A percentile compares a stretch with the other conserved stretches of the same genome.
Conservation (phyloP, 495 filamentous ascomycete species). For the Letharia lupina region DNA sequence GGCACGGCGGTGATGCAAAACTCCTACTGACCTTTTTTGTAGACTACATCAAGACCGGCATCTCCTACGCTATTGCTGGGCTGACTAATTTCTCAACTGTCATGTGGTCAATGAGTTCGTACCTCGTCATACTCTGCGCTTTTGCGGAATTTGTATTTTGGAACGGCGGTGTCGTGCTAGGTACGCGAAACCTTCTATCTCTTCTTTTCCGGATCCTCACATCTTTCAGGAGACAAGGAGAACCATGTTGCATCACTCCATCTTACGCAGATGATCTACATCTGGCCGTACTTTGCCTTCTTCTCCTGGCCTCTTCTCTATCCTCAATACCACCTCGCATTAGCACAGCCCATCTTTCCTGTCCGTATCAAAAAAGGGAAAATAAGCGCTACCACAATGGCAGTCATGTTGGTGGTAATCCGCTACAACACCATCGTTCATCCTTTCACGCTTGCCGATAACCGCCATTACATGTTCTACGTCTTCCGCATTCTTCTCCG, state of each 20-base stretch:
- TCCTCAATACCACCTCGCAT: conserved; percentile 39
- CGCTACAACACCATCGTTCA: conserved; percentile 88
- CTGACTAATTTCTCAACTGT: conserved; percentile 44
- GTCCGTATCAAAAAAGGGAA: conserved; percentile 33
- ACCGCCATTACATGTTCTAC: conserved; percentile 95
- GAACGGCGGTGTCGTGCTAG: conserved; percentile 89
- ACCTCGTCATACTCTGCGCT: conserved; percentile 53
- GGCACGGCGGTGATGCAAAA: neutral
- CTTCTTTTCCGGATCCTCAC: conserved; percentile 17
- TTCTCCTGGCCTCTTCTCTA: conserved; percentile 77
- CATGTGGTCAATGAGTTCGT: conserved; percentile 49
- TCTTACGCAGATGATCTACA: conserved; percentile 86
- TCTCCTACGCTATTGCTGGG: conserved; percentile 53
- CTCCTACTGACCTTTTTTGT: conserved; percentile 25
- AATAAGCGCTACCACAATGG: conserved; percentile 34
- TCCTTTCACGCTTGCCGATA: conserved; percentile 93
- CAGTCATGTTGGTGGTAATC: conserved; percentile 48
- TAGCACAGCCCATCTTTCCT: conserved; percentile 33
- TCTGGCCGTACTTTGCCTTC: conserved; percentile 81
- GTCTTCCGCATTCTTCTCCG: conserved; percentile 78
- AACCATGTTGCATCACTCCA: conserved; percentile 88
- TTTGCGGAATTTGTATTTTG: conserved; percentile 72
- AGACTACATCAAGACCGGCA: conserved; percentile 52
- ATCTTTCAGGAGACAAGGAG: conserved; percentile 66
- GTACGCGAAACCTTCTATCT: conserved; percentile 34